Conservation (phyloP, 1,284 basidiomycete genomes). For the Ceratorhiza oryzae-sativae region DNA sequence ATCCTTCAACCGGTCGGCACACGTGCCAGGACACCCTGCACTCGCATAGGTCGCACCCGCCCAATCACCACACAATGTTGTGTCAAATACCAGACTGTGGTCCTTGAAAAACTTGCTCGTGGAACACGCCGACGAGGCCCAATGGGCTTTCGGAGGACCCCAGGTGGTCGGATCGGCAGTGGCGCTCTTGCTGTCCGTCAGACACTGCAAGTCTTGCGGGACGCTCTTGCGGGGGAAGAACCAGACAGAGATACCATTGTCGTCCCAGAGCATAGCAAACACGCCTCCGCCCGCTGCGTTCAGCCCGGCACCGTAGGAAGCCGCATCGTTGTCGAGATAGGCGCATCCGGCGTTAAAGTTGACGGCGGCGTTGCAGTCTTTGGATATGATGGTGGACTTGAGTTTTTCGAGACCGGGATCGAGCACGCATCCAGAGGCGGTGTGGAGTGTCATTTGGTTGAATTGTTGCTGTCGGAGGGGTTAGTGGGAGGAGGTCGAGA, state of each 20-base stretch:
- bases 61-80: slow-evolving; percentile 73
- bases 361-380: slow-evolving; percentile 58
- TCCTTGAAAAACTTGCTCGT: slow-evolving; percentile 71
- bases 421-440: slow-evolving; percentile 63
- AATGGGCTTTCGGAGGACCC: slow-evolving; percentile 72
- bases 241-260: slow-evolving; percentile 76
- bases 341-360: slow-evolving; percentile 72
- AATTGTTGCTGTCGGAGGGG: background rate
- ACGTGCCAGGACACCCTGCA: slow-evolving; percentile 74
- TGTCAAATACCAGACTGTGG: slow-evolving; percentile 74
- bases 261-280: slow-evolving; percentile 77
- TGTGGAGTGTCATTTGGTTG: slow-evolving; percentile 80
- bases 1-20: slow-evolving; percentile 67
- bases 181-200: slow-evolving; percentile 51
- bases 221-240: slow-evolving; percentile 71
- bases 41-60: slow-evolving; percentile 62
- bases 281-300: slow-evolving; percentile 78
- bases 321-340: slow-evolving; percentile 60
- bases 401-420: slow-evolving; percentile 47
- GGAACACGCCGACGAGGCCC: slow-evolving; percentile 67
- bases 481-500: slow-evolving; percentile 3
- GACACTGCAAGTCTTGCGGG: slow-evolving; percentile 60
- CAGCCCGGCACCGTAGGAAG: slow-evolving; percentile 73
- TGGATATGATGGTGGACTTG: slow-evolving; percentile 44
- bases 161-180: slow-evolving; percentile 64